phyloP scores from a whole-genome alignment of 1,284 basidiomycete species.

The Neolentinus lepideus region DNA sequence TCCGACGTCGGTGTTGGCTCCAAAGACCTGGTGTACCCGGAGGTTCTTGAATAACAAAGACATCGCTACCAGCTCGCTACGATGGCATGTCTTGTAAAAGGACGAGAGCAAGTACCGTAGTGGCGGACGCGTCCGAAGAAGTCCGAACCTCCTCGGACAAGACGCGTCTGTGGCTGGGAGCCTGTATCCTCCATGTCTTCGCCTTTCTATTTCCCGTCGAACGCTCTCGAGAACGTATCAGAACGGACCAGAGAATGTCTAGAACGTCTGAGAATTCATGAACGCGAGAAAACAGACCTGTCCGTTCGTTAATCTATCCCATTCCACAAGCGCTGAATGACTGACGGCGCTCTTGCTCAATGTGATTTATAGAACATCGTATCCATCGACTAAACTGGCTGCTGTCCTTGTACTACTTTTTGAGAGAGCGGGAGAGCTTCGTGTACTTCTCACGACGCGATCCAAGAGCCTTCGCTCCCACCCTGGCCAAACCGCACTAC shows the following conservation, averaged over 20 bases:
- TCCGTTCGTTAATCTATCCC: conserved; percentile 29
- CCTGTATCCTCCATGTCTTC: not conserved
- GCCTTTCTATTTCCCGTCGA: conserved; percentile 11
- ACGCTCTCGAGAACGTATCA: conserved; percentile 22
- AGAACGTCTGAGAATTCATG: conserved; percentile 31
- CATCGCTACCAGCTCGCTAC: conserved; percentile 16
- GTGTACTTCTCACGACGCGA: conserved; percentile 79
- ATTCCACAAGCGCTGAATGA: not conserved
- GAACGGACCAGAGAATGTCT: conserved; percentile 29
- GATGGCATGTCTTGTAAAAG: not conserved
- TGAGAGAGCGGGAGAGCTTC: conserved; percentile 55
- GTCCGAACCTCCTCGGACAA: too few relatives aligned
- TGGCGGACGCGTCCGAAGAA: too few relatives aligned
- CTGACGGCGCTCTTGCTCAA: not conserved
- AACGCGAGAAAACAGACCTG: conserved; percentile 40
- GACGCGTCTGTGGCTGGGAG: too few relatives aligned
- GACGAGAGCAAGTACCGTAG: too few relatives aligned
- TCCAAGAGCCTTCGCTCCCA: conserved; percentile 72
- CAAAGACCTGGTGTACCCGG: conserved; percentile 85
- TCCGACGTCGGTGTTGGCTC: conserved; percentile 88
- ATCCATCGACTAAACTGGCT: conserved; percentile 45
- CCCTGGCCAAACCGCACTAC: conserved; percentile 76
- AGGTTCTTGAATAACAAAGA: conserved; percentile 69
- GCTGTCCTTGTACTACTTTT: conserved; percentile 78
- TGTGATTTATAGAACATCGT: conserved; percentile 9